Percentiles rank a stretch among this genome's conserved stretches.
Conservation (phyloP, 495 filamentous ascomycete species). For the Aspergillus taichungensis region DNA sequence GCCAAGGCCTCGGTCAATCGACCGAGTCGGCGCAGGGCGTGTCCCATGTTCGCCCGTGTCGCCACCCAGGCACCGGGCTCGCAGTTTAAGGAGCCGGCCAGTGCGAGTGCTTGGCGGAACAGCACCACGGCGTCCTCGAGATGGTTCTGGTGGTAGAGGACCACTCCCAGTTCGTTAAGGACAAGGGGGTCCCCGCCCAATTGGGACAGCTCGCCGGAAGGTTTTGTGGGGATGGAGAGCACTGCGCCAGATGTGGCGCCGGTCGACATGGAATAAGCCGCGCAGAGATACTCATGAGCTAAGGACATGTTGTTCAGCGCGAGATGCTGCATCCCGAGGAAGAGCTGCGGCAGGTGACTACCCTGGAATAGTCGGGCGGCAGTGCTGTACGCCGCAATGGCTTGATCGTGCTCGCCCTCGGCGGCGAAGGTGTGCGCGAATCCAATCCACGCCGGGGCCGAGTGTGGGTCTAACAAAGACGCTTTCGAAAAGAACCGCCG, state of each 20-base stretch:
- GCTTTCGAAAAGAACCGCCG: slow-evolving; percentile 95
- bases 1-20: slow-evolving; percentile 60
- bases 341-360: slow-evolving; percentile 92
- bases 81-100: slow-evolving; percentile 71
- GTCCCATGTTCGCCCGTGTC: slow-evolving; percentile 79
- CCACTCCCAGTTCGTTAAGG: slow-evolving; percentile 91
- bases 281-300: slow-evolving; percentile 90
- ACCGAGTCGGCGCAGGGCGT: slow-evolving; percentile 71
- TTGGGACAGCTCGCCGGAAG: slow-evolving; percentile 46
- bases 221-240: slow-evolving; percentile 16
- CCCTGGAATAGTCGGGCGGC: slow-evolving; percentile 93
- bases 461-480: slow-evolving; percentile 93
- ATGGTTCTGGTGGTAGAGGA: slow-evolving; percentile 84
- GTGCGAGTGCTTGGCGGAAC: slow-evolving; percentile 63
- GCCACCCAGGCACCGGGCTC: slow-evolving; percentile 81
- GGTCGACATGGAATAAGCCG: slow-evolving; percentile 67
- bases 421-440: slow-evolving; percentile 99
- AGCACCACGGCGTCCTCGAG: slow-evolving; percentile 60
- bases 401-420: slow-evolving; percentile 98
- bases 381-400: slow-evolving; percentile 95
- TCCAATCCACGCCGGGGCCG: slow-evolving; percentile 96
- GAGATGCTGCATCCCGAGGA: slow-evolving; percentile 96
- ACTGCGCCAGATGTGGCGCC: slow-evolving; percentile 37
- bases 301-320: slow-evolving; percentile 90
- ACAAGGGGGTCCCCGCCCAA: slow-evolving; percentile 67